Conservation (phyloP, 208 protist species). For the Trypanosoma lewisi region DNA sequence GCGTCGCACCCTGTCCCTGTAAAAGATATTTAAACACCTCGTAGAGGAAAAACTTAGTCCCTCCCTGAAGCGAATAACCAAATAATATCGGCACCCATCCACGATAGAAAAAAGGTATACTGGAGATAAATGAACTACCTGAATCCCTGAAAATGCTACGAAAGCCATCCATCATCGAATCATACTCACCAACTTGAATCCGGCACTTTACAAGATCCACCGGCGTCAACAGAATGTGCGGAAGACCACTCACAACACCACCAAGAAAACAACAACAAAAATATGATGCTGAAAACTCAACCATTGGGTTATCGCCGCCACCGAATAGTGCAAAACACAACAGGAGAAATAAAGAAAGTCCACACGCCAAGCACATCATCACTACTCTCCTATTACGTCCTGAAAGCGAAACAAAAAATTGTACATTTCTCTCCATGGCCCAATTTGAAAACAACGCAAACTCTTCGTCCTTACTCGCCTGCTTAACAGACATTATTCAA, state of each 20-base stretch:
- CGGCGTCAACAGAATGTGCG: slow-evolving; percentile 66
- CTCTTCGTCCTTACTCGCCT: background rate
- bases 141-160: slow-evolving; percentile 35
- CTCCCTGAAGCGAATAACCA: slow-evolving; percentile 62
- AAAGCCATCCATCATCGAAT: slow-evolving; percentile 40
- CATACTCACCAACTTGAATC: slow-evolving; percentile 78
- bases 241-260: slow-evolving; percentile 49
- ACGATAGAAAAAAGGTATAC: slow-evolving; percentile 44
- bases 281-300: slow-evolving; percentile 44
- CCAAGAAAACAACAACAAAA: slow-evolving; percentile 70
- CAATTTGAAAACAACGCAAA: background rate
- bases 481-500: slow-evolving; percentile 1
- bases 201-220: slow-evolving; percentile 83
- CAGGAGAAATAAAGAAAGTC: slow-evolving; percentile 18
- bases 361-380: slow-evolving; percentile 2
- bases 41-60: slow-evolving; percentile 77
- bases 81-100: slow-evolving; percentile 65
- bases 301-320: slow-evolving; percentile 21
- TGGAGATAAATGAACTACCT: slow-evolving; percentile 21
- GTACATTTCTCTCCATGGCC: background rate
- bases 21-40: slow-evolving; percentile 74
- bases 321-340: slow-evolving; percentile 6
- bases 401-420: background rate
- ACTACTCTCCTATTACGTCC: background rate
- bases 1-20: background rate